Base-by-base conservation (phyloP, 78 protist species). In the Tieghemostelium lacteum region DNA sequence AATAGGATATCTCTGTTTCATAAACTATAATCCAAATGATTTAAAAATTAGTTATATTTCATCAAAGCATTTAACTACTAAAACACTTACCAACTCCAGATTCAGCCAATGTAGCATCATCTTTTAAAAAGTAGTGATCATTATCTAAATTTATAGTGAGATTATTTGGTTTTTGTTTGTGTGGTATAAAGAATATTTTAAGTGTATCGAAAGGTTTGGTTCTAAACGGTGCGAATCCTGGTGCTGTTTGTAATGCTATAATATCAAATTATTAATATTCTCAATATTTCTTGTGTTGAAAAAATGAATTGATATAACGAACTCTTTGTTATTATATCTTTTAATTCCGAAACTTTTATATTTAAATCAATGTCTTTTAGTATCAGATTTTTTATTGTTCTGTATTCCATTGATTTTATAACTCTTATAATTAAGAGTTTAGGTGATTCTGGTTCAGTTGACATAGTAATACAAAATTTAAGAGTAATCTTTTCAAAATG, bases 101-200 rank as follows among this genome's bases (percentile, higher is more conserved):
- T 34, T 78, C 77, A 31, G 74, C 20, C 29, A 78, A 66, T 16
- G 76, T 36, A 28, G 24, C 19, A 36, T 78, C 73, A 37, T 78
- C 73, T 26, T 78, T 78, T 64, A 78, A 66, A 49, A 78, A 50
- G 57, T 37, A 78, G 36, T 66, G 73, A 22, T 78, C 88, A 78
- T 78, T 78, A 6, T 78, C 88, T 5, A 78, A 7, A 66, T 78
- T 78, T 1, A 78, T 78, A 10, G 88, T 78, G 14, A 78, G 40
- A 55, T 78, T 78, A 26, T 78, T 78, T 64, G 88, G 88, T 62
- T 75, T 75, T 64, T 78, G 74, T 12, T 50, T 50, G 28, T 78
- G 88, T n/a, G 88, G 88, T 17, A 78, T 34, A 66, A 78, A 78
- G 28, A 66, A 78, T 66, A 78, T 78, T 66, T 78, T 78, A 66